Base-by-base conservation (phyloP, 2,329 filamentous ascomycete genomes). In the Colletotrichum sp. region DNA sequence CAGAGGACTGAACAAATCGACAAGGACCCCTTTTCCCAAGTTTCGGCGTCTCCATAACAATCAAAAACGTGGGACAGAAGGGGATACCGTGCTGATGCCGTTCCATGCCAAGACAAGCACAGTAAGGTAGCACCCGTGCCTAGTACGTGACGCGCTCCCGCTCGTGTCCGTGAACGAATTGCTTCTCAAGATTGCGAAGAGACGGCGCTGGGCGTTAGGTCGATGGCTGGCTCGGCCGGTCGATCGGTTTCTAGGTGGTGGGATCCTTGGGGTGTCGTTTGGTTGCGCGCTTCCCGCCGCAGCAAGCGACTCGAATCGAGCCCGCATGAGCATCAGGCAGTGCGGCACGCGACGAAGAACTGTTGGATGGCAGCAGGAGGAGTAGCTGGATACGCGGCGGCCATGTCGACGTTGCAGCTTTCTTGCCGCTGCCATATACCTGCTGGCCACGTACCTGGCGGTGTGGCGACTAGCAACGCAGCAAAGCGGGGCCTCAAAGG, bases 241-340 rank as follows among this genome's bases (percentile, higher is more conserved):
- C 55, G 36, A 72, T 63, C 69, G n/a, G 30, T 25, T 44, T 59
- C 60, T 63, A 27, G 39, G 39, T 44, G 19, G 39, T 48, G 39
- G 39, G 39, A 48, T 48, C 19, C 39, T 48, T n/a, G 39, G 39
- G n/a, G 39, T n/a, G 39, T 60, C 65, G 32, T 52, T 28, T 39
- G 68, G 36, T 67, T 39, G 72, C 63, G 63, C 72, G 72, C 72
- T 74, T 65, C 67, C 72, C 72, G 67, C 72, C 30, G 27, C 34
- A 36, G 13, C 60, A 27, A 39, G 60, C n/a, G 60, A 65, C 22
- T 34, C 16, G 32, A 34, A 71, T 67, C 25, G 63, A 39, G 16
- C 48, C 25, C 15, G 63, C 63, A 32, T 22, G 19, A 32, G 27
- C 25, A 71, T 25, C 48, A 39, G 44, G 32, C 32, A 59, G 61